Evolutionary conservation across 208 protist species (phyloP).

Genomic region (Acanthamoeba polyphaga): DNA sequence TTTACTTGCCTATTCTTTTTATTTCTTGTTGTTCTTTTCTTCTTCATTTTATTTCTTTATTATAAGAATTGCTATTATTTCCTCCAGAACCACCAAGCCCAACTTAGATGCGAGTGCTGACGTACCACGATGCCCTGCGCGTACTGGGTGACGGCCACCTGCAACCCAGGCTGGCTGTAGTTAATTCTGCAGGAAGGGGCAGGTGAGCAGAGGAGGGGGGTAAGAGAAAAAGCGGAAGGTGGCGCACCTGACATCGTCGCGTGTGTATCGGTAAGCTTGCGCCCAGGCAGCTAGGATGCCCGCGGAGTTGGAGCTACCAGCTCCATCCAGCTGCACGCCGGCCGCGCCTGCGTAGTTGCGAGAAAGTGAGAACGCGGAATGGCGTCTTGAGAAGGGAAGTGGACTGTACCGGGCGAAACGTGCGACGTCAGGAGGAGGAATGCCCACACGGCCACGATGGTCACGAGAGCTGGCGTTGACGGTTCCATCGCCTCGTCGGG

Average conservation of each 20-base stretch:
- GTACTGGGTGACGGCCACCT: background rate
- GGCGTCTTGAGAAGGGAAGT: background rate
- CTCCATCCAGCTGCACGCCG: background rate
- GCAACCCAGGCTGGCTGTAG: background rate
- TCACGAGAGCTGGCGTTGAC: background rate
- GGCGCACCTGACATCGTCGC: conserved; percentile 18
- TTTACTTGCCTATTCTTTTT: background rate
- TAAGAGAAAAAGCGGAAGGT: background rate
- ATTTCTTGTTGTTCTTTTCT: no score
- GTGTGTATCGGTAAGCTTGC: background rate
- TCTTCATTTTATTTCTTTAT: no score
- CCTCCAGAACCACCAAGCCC: no score
- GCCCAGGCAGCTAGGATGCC: background rate
- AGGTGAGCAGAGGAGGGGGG: background rate
- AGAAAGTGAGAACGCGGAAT: background rate
- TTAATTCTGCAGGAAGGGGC: background rate
- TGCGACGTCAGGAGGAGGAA: background rate
- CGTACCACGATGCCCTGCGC: background rate
- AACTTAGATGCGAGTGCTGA: background rate
- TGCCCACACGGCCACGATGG: background rate
- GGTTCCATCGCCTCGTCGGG: no score
- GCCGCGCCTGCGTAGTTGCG: background rate
- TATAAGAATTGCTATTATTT: no score
- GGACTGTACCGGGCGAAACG: background rate
- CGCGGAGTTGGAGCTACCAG: conserved; percentile 16